Conservation (phyloP, 768 basidiomycete genomes). For the Tulasnella sp. region DNA sequence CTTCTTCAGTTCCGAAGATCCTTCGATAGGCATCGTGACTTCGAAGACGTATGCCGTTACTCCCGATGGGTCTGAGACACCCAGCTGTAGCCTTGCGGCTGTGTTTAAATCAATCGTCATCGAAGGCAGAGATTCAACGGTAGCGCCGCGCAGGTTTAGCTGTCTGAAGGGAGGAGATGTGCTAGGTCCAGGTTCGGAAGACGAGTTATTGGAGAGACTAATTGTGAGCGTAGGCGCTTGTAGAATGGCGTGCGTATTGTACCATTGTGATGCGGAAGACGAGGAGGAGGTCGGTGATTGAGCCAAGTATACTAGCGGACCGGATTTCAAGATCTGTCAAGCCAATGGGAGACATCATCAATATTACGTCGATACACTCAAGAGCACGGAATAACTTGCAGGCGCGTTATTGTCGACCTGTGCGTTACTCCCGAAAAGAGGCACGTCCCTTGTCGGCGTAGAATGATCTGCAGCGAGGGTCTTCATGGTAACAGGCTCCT, state of each 20-base stretch:
- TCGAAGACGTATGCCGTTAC: slow-evolving; percentile 11
- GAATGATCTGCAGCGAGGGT: neutral
- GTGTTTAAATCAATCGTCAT: neutral
- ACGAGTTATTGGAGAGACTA: neutral
- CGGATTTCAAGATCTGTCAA: neutral
- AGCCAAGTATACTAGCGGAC: slow-evolving; percentile 2
- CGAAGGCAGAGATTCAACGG: slow-evolving; percentile 11
- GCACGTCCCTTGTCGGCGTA: neutral
- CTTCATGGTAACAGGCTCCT: neutral
- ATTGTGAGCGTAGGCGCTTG: slow-evolving; percentile 1
- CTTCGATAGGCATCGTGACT: neutral
- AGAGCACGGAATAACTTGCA: neutral
- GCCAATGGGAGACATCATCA: neutral
- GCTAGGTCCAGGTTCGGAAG: neutral
- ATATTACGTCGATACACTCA: neutral
- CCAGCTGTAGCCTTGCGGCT: neutral
- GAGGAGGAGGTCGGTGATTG: neutral
- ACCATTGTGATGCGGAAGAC: neutral
- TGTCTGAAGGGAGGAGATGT: neutral
- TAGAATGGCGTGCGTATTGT: slow-evolving; percentile 6
- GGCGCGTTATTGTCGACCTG: neutral
- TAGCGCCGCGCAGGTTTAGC: slow-evolving; percentile 2
- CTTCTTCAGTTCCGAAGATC: neutral
- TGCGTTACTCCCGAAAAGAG: neutral
- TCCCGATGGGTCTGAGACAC: neutral